A percentile compares a stretch with the other conserved stretches of the same genome.
These are phyloP conservation scores for Narthecium ossifragum DNA, from an alignment of 106 monocot species.

Conservation along the genomic window DNA sequence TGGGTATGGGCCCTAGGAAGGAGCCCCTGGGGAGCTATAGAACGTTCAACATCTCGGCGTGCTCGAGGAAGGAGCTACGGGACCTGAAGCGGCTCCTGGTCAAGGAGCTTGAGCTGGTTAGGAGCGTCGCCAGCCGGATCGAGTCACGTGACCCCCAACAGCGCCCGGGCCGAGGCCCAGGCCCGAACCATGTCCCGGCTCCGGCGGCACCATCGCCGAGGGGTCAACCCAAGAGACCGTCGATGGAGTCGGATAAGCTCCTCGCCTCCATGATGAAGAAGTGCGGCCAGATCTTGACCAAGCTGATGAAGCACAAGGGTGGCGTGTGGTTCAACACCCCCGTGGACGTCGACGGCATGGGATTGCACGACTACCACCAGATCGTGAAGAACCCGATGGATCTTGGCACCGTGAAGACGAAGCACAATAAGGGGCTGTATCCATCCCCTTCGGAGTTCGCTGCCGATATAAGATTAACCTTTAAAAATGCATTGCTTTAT, in stretches of 20 bases:
- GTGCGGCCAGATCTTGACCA: constrained; percentile 53
- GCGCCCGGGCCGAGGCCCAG: no score
- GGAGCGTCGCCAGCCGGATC: constrained; percentile 31
- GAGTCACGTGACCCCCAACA: no score
- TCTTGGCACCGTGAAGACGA: constrained; percentile 74
- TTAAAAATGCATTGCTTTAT: constrained; percentile 83
- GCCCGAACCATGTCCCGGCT: no score
- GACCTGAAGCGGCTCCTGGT: constrained; percentile 49
- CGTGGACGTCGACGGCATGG: constrained; percentile 61
- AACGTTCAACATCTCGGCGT: constrained; percentile 28
- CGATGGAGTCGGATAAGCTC: constrained; percentile 25
- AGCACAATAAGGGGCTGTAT: constrained; percentile 42
- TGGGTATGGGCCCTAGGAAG: not conserved
- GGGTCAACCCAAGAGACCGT: not conserved
- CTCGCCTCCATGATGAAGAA: constrained; percentile 46
- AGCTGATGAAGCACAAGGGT: constrained; percentile 66
- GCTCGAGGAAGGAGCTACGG: constrained; percentile 22
- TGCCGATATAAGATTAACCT: constrained; percentile 65
- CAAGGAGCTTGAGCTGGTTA: constrained; percentile 54
- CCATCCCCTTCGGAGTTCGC: constrained; percentile 50
- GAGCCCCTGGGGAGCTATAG: constrained; percentile 5
- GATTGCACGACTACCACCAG: constrained; percentile 69
- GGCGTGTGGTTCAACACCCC: constrained; percentile 65
- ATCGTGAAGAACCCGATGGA: constrained; percentile 88
- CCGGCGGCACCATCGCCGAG: not conserved